Evolutionary conservation across 805 yeast genomes (phyloP).

Genomic region (Ogataea dorogensis): DNA sequence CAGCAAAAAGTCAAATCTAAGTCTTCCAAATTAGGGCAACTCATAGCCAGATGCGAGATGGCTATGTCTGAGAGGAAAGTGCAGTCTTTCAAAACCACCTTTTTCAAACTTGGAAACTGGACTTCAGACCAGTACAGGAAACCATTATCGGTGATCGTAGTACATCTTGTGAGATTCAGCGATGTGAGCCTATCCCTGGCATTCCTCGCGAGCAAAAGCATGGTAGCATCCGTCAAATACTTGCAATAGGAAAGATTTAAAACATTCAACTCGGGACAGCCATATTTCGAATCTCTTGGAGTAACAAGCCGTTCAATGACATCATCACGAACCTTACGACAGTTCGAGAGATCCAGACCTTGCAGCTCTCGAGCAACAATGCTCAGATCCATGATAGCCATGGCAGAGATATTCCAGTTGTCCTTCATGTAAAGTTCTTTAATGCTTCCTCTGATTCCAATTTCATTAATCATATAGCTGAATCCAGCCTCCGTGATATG

Average conservation of each 20-base stretch:
- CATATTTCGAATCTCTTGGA: slow-evolving; percentile 39
- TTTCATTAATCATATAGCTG: slow-evolving; percentile 64
- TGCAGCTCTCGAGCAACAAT: slow-evolving; percentile 59
- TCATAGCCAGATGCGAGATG: slow-evolving; percentile 56
- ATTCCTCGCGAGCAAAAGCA: slow-evolving; percentile 59
- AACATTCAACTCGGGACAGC: slow-evolving; percentile 56
- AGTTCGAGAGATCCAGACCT: slow-evolving; percentile 66
- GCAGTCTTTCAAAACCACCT: slow-evolving; percentile 64
- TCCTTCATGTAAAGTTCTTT: slow-evolving; percentile 58
- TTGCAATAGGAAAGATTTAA: slow-evolving; percentile 73
- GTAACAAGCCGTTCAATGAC: slow-evolving; percentile 71
- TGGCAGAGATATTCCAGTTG: slow-evolving; percentile 75
- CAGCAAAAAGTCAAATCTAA: slow-evolving; percentile 74
- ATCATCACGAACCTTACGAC: slow-evolving; percentile 70
- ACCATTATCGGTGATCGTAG: slow-evolving; percentile 74
- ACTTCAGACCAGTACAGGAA: slow-evolving; percentile 63
- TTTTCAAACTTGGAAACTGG: slow-evolving; percentile 51
- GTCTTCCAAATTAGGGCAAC: slow-evolving; percentile 55
- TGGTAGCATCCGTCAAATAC: slow-evolving; percentile 64
- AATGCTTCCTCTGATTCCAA: slow-evolving; percentile 64
- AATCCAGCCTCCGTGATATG: slow-evolving; percentile 78
- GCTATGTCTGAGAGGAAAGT: slow-evolving; percentile 69
- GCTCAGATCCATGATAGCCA: slow-evolving; percentile 79
- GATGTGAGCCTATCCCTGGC: slow-evolving; percentile 54
- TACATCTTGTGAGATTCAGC: slow-evolving; percentile 69